Evolutionary conservation across 2,329 filamentous ascomycete species (phyloP), one percentile per base, ranked within the genome.

Genomic region (Hirsutella rhossiliensis): DNA sequence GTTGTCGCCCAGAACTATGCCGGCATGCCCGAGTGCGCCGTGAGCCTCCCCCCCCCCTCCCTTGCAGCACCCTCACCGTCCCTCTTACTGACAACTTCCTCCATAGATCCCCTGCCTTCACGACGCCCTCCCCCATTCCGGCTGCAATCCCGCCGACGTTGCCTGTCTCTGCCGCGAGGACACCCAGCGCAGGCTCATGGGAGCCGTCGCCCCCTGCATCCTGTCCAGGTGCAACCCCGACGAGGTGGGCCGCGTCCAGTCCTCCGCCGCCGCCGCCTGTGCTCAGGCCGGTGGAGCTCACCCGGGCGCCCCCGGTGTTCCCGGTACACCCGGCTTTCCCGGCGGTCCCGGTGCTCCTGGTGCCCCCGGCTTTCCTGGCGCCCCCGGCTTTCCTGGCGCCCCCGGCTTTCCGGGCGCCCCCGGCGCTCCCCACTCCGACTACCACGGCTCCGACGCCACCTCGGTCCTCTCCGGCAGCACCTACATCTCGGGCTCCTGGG

Each of bases 21-120:
- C 23, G 60, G 55, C 32, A 49, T 62, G 45, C 62, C 66, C 40
- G 17, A 52, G 5, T 70, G 67, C 50, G 64, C 66, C 51, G 67
- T 71, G 63, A 48, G 38, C 27, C 38, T 27, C 20, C n/a, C n/a
- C n/a, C n/a, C n/a, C n/a, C n/a, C n/a, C 12, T 11, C 19, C 18
- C 13, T 20, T 20, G 20, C 3, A 3, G 4, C 6, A 9, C 17
- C 2, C 36, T 27, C 23, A 9, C 3, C 5, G 23, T 27, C 11
- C 19, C 5, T 27, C 9, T 41, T 5, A n/a, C 18, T 32, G 11
- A 15, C 40, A 11, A 15, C 7, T 5, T 3, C 18, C 9, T 15
- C 13, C n/a, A 37, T 40, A 64, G 60, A 32, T 54, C 37, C 23
- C 51, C 31, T 71, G 68, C 47, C 57, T 70, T 15, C 30, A 49